phyloP scores from a whole-genome alignment of 225 moss, liverwort and hornwort species.

The Lunularia cruciata region DNA sequence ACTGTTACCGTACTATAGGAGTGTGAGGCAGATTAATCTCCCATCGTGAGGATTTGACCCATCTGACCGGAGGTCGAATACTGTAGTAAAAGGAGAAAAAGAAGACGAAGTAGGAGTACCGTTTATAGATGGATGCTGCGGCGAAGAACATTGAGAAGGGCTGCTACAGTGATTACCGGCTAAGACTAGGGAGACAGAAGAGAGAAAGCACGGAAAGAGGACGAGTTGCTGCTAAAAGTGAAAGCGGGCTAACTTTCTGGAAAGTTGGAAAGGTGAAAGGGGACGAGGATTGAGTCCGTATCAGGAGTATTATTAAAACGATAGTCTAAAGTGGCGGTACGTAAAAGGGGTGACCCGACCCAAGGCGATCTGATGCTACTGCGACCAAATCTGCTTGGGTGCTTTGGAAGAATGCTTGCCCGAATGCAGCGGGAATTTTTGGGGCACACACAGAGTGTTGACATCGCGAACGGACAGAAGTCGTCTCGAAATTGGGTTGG shows the following conservation, averaged over 20 bases:
- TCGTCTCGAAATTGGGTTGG: not conserved
- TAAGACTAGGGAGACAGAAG: no score
- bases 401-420: constrained; percentile 1
- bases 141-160: no score
- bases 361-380: not conserved
- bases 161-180: no score
- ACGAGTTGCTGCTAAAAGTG: not conserved
- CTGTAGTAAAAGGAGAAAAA: no score
- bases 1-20: no score
- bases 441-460: not conserved
- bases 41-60: not conserved
- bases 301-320: no score
- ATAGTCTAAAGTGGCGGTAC: no score
- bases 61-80: not conserved
- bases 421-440: not conserved
- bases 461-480: not conserved
- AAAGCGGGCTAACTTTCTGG: no score
- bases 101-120: no score
- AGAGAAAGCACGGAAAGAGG: not conserved
- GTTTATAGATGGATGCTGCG: no score
- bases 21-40: no score
- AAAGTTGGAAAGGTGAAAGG: not conserved
- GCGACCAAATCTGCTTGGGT: not conserved
- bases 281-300: not conserved
- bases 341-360: no score